Evolutionary conservation across 768 basidiomycete species (phyloP).

Genomic region (Lactarius psammicola): DNA sequence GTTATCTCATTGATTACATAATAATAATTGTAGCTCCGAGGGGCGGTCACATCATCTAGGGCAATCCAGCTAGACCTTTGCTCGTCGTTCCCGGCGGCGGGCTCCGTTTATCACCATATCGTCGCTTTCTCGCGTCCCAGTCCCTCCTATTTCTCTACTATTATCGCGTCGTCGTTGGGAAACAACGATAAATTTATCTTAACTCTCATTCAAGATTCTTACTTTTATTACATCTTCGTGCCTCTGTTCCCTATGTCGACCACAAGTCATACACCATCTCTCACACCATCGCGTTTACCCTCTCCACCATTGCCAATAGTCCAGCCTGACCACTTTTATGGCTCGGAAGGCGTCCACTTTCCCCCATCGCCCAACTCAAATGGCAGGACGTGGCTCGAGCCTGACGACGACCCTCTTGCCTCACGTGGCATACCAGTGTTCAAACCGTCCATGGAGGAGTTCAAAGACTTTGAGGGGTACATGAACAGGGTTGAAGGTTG

Average conservation of each 20-base stretch:
- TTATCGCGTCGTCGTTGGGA: background rate
- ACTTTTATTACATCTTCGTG: background rate
- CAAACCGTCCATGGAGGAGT: slow-evolving; percentile 90
- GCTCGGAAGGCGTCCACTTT: slow-evolving; percentile 44
- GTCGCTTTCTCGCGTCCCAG: background rate
- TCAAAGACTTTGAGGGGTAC: slow-evolving; percentile 87
- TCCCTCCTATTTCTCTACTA: background rate
- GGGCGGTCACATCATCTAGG: slow-evolving; percentile 15
- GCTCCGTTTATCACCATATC: background rate
- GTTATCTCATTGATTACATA: slow-evolving; percentile 12
- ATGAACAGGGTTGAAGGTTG: slow-evolving; percentile 85
- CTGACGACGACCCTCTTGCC: slow-evolving; percentile 76
- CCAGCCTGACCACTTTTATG: slow-evolving; percentile 86
- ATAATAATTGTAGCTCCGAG: slow-evolving; percentile 28
- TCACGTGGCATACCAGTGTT: slow-evolving; percentile 95
- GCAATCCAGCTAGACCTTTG: background rate
- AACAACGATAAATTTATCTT: background rate
- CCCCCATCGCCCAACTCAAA: slow-evolving; percentile 65
- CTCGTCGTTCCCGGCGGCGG: slow-evolving; percentile 9
- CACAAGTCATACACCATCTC: slow-evolving; percentile 35
- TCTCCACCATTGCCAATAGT: slow-evolving; percentile 42
- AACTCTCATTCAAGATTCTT: background rate
- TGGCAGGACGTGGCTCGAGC: slow-evolving; percentile 65
- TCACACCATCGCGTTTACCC: slow-evolving; percentile 51
- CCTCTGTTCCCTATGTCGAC: slow-evolving; percentile 20